Conservation (phyloP, 2,329 filamentous ascomycete species). For the Penicillium freii region DNA sequence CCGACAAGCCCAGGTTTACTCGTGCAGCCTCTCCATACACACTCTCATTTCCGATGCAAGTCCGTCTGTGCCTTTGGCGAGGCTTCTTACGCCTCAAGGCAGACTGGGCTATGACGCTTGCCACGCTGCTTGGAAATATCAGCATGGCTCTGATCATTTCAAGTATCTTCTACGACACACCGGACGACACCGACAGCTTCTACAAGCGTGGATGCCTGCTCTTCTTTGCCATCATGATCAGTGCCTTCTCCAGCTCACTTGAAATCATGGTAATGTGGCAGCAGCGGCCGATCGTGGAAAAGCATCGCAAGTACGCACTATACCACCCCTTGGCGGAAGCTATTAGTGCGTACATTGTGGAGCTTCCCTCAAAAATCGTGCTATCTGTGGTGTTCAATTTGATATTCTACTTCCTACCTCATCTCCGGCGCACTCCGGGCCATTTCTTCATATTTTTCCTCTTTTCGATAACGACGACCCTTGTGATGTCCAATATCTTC, state of each 20-base stretch:
- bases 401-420: constrained; percentile 81
- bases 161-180: constrained; percentile 74
- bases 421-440: constrained; percentile 69
- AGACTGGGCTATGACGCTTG: constrained; percentile 70
- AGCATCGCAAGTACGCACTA: constrained; percentile 79
- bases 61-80: constrained; percentile 74
- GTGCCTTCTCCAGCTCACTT: constrained; percentile 72
- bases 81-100: constrained; percentile 71
- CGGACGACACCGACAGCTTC: constrained; percentile 65
- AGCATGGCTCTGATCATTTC: constrained; percentile 72
- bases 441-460: constrained; percentile 85
- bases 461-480: constrained; percentile 67
- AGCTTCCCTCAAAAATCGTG: constrained; percentile 74
- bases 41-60: constrained; percentile 71
- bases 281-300: constrained; percentile 88
- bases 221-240: constrained; percentile 83
- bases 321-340: constrained; percentile 92
- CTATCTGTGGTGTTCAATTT: constrained; percentile 75
- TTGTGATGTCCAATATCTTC: constrained; percentile 85
- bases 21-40: constrained; percentile 75
- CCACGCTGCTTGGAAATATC: constrained; percentile 64
- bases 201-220: constrained; percentile 73
- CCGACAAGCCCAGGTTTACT: constrained; percentile 41
- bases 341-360: constrained; percentile 77
- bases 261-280: constrained; percentile 83